These are phyloP conservation scores for Trichoderma atrobrunneum DNA, from an alignment of 2,329 filamentous ascomycete genomes.

Conservation along the genomic window DNA sequence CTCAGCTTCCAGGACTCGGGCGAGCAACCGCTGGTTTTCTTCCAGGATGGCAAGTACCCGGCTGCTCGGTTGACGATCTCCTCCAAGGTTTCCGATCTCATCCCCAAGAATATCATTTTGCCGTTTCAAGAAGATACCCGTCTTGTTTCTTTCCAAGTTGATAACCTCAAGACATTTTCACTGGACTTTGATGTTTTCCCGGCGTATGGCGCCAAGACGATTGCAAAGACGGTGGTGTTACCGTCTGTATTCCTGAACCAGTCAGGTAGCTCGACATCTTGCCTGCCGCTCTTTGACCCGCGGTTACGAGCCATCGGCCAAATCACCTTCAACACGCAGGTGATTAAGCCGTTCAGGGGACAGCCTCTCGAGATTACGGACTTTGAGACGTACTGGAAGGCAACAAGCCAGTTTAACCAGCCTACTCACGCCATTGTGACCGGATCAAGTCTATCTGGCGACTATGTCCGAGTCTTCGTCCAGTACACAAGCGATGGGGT, in stretches of 20 bases:
- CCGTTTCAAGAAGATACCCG: slow-evolving; percentile 96
- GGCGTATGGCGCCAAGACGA: slow-evolving; percentile 95
- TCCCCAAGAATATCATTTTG: slow-evolving; percentile 91
- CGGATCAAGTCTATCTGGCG: slow-evolving; percentile 91
- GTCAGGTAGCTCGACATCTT: slow-evolving; percentile 73
- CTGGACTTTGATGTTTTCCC: slow-evolving; percentile 98
- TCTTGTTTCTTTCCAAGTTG: slow-evolving; percentile 91
- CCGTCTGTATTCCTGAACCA: slow-evolving; percentile 79
- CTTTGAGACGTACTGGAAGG: slow-evolving; percentile 99
- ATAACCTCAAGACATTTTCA: slow-evolving; percentile 86
- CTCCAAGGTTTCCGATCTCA: slow-evolving; percentile 91
- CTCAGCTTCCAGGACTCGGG: slow-evolving; percentile 80
- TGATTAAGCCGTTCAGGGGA: slow-evolving; percentile 93
- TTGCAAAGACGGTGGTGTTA: slow-evolving; percentile 90
- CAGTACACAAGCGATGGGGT: slow-evolving; percentile 86
- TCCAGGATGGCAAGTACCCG: slow-evolving; percentile 94
- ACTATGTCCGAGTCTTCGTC: slow-evolving; percentile 88
- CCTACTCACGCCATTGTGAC: slow-evolving; percentile 81
- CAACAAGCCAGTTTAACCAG: slow-evolving; percentile 86
- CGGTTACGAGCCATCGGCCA: slow-evolving; percentile 88
- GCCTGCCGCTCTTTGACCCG: slow-evolving; percentile 88
- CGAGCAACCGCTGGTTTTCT: slow-evolving; percentile 82
- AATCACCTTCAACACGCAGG: slow-evolving; percentile 89
- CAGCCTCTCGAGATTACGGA: slow-evolving; percentile 94
- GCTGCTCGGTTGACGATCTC: slow-evolving; percentile 93